phyloP scores from a whole-genome alignment of 176 grass and related monocot genomes.

The Lolium rigidum region DNA sequence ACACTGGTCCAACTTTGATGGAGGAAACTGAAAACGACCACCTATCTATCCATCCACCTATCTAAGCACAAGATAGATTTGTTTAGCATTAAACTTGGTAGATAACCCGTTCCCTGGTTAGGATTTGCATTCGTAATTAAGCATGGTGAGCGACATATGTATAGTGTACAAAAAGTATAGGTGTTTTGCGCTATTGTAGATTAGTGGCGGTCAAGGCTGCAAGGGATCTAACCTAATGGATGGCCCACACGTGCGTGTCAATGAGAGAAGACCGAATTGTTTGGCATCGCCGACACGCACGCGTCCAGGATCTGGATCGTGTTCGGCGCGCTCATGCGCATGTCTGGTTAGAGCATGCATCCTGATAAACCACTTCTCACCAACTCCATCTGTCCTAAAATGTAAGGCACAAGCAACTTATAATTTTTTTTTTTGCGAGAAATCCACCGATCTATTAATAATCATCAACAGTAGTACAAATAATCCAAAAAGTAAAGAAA shows the following conservation, averaged over 20 bases:
- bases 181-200: not conserved
- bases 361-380: no score
- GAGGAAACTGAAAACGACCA: conserved; percentile 32
- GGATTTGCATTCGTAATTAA: not conserved
- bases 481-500: no score
- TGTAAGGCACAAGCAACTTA: no score
- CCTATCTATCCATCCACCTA: not conserved
- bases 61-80: not conserved
- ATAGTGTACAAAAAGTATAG: not conserved
- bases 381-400: no score
- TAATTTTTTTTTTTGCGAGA: no score
- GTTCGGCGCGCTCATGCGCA: not conserved
- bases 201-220: not conserved
- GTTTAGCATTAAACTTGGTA: not conserved
- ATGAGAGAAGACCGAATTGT: not conserved
- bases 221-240: not conserved
- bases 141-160: no score
- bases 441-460: no score
- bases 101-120: not conserved
- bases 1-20: not conserved
- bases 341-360: no score
- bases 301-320: not conserved
- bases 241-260: not conserved
- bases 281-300: not conserved
- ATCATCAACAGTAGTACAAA: no score